Evolutionary conservation across 2,329 filamentous ascomycete species (phyloP).

Genomic region (Scedosporium aurantiacum): DNA sequence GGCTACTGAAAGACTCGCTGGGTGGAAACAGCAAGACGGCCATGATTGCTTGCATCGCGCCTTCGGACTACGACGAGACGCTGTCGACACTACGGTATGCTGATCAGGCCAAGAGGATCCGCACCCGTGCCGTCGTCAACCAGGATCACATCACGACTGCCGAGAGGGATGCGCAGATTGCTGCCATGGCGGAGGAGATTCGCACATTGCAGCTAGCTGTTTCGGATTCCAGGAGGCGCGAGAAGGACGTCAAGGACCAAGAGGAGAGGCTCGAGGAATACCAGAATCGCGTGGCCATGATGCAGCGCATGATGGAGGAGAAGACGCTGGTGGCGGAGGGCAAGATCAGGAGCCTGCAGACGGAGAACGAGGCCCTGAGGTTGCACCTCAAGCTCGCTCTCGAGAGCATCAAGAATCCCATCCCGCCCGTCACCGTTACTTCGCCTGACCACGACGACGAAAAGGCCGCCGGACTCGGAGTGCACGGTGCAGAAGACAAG

Average conservation of each 20-base stretch:
- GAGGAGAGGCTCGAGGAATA: constrained; percentile 89
- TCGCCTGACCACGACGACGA: constrained; percentile 11
- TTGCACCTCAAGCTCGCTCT: constrained; percentile 82
- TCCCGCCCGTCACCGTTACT: constrained; percentile 46
- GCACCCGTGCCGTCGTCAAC: constrained; percentile 87
- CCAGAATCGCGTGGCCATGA: constrained; percentile 74
- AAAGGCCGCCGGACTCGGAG: constrained; percentile 14
- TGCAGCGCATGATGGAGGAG: constrained; percentile 97
- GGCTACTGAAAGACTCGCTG: constrained; percentile 90
- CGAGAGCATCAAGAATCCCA: constrained; percentile 81
- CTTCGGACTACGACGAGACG: constrained; percentile 93
- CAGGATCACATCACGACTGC: constrained; percentile 88
- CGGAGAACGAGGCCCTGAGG: constrained; percentile 80
- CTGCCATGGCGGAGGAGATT: constrained; percentile 92
- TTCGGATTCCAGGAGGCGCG: constrained; percentile 51
- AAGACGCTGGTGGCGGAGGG: constrained; percentile 79
- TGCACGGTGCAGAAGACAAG: constrained; percentile 24
- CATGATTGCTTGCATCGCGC: constrained; percentile 97
- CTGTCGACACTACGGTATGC: constrained; percentile 92
- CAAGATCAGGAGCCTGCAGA: constrained; percentile 83
- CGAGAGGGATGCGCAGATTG: constrained; percentile 87
- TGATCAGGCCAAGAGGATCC: constrained; percentile 94
- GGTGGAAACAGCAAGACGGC: constrained; percentile 97
- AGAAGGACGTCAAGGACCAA: constrained; percentile 66
- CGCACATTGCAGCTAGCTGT: constrained; percentile 69